Base-by-base conservation (phyloP, 106 monocot species). In the Dendrobium officinale region DNA sequence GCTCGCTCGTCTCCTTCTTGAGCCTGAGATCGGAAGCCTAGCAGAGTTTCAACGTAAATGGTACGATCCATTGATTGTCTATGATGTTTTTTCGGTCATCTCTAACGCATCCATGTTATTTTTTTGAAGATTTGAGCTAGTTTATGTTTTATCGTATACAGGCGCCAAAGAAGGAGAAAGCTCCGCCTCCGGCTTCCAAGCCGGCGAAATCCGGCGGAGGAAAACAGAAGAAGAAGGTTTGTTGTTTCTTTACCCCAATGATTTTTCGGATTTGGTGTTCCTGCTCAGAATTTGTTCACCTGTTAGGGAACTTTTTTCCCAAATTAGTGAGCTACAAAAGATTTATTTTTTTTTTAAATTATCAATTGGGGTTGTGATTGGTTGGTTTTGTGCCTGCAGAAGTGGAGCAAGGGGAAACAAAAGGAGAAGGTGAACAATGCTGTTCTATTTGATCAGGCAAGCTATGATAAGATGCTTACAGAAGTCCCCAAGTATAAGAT, bases 131-230 rank as follows among this genome's bases (percentile, higher is more conserved):
- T 13, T 76, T 49, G 24, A 27, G 49, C 22, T 76, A 49, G 0
- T 76, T 49, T 27, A 22, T 19, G 33, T 37, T 74, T 48, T 49
- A 29, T 48, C 56, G 19, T 19, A 19, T 18, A 1, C 72, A 78
- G 84, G 84, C 84, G 48, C 84, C 84, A 49, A 85, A 85, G 84
- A 85, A 85, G 80, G 84, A 85, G 64, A 85, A 85, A 80, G 84
- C 80, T 20, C 80, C 84, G 70, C 80, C 84, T 40, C 84, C 84
- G 80, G 75, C 80, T 18, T 85, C 84, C 24, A 85, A 85, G 77
- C 84, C 84, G n/a, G 80, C 84, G 11, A 85, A 85, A 70, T 85
- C 84, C 49, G 84, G 84, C 16, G 84, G 84, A 31, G 84, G 84
- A 67, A 85, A 85, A 55, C 84, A 85, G 80, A 85, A 85, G 84